Conservation (phyloP, 495 filamentous ascomycete species). For the Aspergillus diversus region DNA sequence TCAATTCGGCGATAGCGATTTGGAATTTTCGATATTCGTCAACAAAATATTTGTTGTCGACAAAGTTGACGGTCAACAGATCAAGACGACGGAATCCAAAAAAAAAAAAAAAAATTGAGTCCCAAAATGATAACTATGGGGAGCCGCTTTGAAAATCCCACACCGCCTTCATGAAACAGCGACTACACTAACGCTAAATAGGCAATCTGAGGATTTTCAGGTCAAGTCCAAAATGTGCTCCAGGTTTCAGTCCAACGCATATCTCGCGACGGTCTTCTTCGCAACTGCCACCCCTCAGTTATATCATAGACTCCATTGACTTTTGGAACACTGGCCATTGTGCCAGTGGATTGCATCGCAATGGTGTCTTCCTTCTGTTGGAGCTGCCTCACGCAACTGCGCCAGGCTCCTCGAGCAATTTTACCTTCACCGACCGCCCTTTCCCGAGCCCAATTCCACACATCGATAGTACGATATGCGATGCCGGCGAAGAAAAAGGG, state of each 20-base stretch:
- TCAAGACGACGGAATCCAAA: constrained; percentile 10
- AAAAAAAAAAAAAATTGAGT: constrained; percentile 31
- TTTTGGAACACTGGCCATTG: constrained; percentile 40
- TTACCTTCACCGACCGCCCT: constrained; percentile 40
- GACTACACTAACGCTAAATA: constrained; percentile 30
- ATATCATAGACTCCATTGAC: constrained; percentile 35
- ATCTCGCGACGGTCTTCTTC: constrained; percentile 24
- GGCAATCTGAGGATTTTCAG: constrained; percentile 27
- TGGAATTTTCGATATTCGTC: neutral
- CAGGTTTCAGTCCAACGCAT: constrained; percentile 23
- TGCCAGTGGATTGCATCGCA: constrained; percentile 38
- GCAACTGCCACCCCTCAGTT: constrained; percentile 30
- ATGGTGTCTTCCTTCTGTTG: constrained; percentile 73
- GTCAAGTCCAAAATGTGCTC: constrained; percentile 36
- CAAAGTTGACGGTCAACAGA: neutral
- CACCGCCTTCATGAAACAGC: constrained; percentile 24
- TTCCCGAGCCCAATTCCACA: constrained; percentile 50
- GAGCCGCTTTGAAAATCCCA: constrained; percentile 22
- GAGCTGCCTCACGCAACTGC: constrained; percentile 63
- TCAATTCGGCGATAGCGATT: constrained; percentile 1
- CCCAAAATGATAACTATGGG: constrained; percentile 23
- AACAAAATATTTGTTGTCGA: too few relatives aligned
- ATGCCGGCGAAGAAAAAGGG: constrained; percentile 46
- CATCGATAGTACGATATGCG: constrained; percentile 42
- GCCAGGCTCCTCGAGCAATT: constrained; percentile 50